These are phyloP conservation scores for Aspergillus sp. DNA, from an alignment of 2,329 filamentous ascomycete species.

Conservation along the genomic window DNA sequence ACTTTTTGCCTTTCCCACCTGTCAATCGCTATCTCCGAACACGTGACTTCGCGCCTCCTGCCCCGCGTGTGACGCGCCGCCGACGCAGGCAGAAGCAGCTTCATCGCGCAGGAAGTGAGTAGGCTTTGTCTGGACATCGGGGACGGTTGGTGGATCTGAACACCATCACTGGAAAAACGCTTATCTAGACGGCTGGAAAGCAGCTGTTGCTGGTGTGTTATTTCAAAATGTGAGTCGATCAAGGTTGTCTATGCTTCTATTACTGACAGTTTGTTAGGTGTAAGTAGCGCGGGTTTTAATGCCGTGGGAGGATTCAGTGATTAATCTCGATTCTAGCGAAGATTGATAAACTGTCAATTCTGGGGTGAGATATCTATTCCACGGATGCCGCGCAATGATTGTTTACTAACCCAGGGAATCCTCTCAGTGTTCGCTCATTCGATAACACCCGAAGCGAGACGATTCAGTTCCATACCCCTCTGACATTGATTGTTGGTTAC, in stretches of 20 bases:
- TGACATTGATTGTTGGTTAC: conserved; percentile 93
- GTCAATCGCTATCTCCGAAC: background rate
- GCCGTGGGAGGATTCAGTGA: background rate
- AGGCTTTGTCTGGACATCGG: background rate
- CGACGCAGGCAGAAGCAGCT: background rate
- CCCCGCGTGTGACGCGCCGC: conserved; percentile 1
- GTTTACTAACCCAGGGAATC: conserved; percentile 1
- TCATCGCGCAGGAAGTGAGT: background rate
- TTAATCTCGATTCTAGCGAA: conserved; percentile 51
- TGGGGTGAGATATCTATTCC: conserved; percentile 50
- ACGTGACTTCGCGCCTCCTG: conserved; percentile 1
- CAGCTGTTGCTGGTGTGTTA: no score
- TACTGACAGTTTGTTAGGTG: conserved; percentile 19
- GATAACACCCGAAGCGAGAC: conserved; percentile 68
- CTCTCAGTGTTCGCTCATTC: conserved; percentile 71
- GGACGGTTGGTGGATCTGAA: background rate
- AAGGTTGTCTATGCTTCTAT: background rate
- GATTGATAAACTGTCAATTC: conserved; percentile 84
- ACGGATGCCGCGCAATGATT: conserved; percentile 2
- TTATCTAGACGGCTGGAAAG: no score
- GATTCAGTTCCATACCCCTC: conserved; percentile 82
- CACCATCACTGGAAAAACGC: background rate
- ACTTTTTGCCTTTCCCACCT: no score
- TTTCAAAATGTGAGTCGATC: no score
- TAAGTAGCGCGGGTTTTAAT: conserved; percentile 15